These are phyloP conservation scores for Fraxinus angustifolia DNA, from an alignment of 305 asterid genomes.

Conservation along the genomic window DNA sequence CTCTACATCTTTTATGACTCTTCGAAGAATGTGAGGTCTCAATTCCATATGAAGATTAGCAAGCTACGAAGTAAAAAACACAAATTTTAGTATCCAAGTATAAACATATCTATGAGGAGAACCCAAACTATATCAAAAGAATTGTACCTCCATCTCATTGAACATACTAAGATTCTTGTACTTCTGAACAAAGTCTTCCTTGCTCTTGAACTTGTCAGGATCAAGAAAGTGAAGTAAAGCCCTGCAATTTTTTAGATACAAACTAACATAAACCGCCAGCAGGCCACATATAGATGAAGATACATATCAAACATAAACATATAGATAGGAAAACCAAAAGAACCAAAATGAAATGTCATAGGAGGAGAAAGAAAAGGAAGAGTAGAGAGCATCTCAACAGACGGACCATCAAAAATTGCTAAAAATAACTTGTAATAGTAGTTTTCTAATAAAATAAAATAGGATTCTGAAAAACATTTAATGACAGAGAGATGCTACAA, in stretches of 20 bases:
- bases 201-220: slow-evolving; percentile 79
- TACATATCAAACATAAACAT: not conserved
- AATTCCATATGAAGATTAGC: slow-evolving; percentile 96
- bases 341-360: not conserved
- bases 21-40: slow-evolving; percentile 97
- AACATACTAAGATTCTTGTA: slow-evolving; percentile 94
- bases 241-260: slow-evolving; percentile 42
- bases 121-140: not conserved
- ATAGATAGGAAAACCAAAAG: not conserved
- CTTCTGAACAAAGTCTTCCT: slow-evolving; percentile 89
- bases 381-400: not conserved
- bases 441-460: not conserved
- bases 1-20: slow-evolving; percentile 99
- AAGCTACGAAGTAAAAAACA: slow-evolving; percentile 46
- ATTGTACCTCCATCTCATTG: slow-evolving; percentile 78
- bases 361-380: not conserved
- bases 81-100: slow-evolving; percentile 5
- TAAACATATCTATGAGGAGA: not conserved
- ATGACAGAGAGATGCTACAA: not conserved
- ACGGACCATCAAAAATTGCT: not conserved
- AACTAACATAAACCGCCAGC: not conserved
- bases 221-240: slow-evolving; percentile 99
- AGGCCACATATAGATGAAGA: not conserved
- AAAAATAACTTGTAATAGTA: not conserved
- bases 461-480: not conserved